Evolutionary conservation across 1,139 yeast genomes (phyloP), one percentile per base, ranked within the genome.

Genomic region (Yamadazyma atmosphaerica): DNA sequence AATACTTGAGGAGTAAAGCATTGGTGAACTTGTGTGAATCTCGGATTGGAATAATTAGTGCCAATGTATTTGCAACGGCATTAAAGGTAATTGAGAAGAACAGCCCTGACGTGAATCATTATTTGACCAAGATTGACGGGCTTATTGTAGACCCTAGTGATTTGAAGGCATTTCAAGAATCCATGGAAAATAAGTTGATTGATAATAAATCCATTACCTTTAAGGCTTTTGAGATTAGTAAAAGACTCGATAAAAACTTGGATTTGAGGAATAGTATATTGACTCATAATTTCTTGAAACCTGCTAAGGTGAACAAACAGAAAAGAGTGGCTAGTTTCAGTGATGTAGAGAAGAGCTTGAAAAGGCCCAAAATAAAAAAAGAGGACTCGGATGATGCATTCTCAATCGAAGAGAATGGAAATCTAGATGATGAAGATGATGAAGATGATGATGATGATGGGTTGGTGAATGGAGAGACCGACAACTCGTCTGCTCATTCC

Each of bases 21-120:
- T 69, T 92, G 21, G 77, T 72, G 1, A 77, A 77, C 30, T 71
- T 86, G 37, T 86, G 84, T 14, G 72, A 72, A 29, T 81, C 84
- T 35, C 73, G 90, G 42, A 63, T 89, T 33, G 98, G 98, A 5
- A 61, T 72, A 10, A 61, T 84, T 3, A 72, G 94, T 0, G 75
- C 95, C 0, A 65, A 71, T 36, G 73, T 94, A 6, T 92, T 85
- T 55, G 70, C 74, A 37, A 62, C 73, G 7, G 79, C 83, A 5
- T 70, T 92, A 44, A 54, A 63, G 32, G 56, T 74, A 29, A 68
- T 86, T 23, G 96, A 89, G 56, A 71, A 68, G 40, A 63, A 67
- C 34, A 68, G 83, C 5, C 79, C 83, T 9, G 66, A 60, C 21
- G 54, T 60, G 29, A 50, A 48, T 26, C 69, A 63, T 35, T 60